A percentile compares a stretch with the other conserved stretches of the same genome.
These are phyloP conservation scores for Coniochaeta sp. DNA, from an alignment of 2,329 filamentous ascomycete genomes.

Conservation along the genomic window DNA sequence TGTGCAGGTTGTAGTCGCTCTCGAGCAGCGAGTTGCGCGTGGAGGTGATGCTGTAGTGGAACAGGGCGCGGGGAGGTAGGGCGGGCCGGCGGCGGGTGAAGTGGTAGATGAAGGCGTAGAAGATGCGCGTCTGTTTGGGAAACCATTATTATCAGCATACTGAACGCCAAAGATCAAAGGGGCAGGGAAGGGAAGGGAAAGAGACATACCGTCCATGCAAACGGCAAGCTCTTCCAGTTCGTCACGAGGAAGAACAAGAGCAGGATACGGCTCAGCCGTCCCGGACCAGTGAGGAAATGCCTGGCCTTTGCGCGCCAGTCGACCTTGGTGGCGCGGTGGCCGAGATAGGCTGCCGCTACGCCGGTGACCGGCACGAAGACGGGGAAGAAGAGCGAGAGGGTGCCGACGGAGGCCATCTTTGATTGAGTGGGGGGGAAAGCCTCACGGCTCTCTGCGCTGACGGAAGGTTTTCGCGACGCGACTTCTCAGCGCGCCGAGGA, in stretches of 20 bases:
- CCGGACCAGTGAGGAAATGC: slow-evolving; percentile 45
- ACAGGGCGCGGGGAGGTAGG: slow-evolving; percentile 21
- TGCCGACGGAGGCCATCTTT: slow-evolving; percentile 20
- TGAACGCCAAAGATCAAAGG: neutral
- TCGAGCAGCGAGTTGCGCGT: slow-evolving; percentile 23
- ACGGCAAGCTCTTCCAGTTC: slow-evolving; percentile 69
- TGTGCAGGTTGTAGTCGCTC: slow-evolving; percentile 32
- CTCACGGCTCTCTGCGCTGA: no score
- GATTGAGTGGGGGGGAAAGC: no score
- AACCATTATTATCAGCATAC: neutral
- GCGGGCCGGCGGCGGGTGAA: slow-evolving; percentile 11
- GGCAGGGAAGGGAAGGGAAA: neutral
- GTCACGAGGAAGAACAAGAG: slow-evolving; percentile 47
- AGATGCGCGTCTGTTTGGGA: slow-evolving; percentile 21
- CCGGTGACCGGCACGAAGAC: slow-evolving; percentile 33
- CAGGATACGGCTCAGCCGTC: slow-evolving; percentile 42
- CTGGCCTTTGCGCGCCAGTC: slow-evolving; percentile 30
- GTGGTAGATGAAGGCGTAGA: slow-evolving; percentile 25
- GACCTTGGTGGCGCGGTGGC: slow-evolving; percentile 29
- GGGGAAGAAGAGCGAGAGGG: slow-evolving; percentile 26
- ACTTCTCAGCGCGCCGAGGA: slow-evolving; percentile 25
- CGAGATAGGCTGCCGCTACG: slow-evolving; percentile 37
- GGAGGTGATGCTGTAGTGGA: slow-evolving; percentile 24
- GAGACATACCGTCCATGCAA: slow-evolving; percentile 68
- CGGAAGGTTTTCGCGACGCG: slow-evolving; percentile 11